Conservation (phyloP, 2,329 filamentous ascomycete species). For the Colletotrichum sp. region DNA sequence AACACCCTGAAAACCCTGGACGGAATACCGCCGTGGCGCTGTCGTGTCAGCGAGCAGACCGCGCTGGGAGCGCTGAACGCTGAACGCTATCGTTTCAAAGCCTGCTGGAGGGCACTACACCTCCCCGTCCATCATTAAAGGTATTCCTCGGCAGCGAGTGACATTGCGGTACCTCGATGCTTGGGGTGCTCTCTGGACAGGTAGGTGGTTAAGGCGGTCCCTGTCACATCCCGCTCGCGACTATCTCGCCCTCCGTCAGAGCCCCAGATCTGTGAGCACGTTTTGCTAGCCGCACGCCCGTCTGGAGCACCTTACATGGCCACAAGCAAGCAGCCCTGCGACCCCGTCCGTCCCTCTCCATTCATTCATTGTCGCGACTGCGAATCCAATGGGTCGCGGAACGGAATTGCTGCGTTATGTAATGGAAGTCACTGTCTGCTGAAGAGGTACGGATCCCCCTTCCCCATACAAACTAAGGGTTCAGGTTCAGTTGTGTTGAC, state of each 20-base stretch:
- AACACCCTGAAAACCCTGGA: neutral
- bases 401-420: neutral
- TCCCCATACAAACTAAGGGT: neutral
- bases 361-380: neutral
- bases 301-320: neutral
- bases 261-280: constrained; percentile 18
- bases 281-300: constrained; percentile 16
- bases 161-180: neutral
- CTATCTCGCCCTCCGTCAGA: constrained; percentile 11
- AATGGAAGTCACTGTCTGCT: neutral
- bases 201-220: neutral
- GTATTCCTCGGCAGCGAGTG: neutral
- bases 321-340: neutral
- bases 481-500: neutral
- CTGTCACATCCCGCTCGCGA: constrained; percentile 10
- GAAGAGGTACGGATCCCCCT: neutral
- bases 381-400: neutral
- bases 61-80: neutral
- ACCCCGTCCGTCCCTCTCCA: neutral
- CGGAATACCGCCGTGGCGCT: neutral
- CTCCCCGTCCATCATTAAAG: no score
- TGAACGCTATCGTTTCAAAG: neutral
- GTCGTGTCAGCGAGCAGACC: neutral
- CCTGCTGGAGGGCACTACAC: neutral
- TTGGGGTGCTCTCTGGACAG: neutral